Evolutionary conservation across 805 yeast genomes (phyloP).

Genomic region (Monosporozyma aerobia): DNA sequence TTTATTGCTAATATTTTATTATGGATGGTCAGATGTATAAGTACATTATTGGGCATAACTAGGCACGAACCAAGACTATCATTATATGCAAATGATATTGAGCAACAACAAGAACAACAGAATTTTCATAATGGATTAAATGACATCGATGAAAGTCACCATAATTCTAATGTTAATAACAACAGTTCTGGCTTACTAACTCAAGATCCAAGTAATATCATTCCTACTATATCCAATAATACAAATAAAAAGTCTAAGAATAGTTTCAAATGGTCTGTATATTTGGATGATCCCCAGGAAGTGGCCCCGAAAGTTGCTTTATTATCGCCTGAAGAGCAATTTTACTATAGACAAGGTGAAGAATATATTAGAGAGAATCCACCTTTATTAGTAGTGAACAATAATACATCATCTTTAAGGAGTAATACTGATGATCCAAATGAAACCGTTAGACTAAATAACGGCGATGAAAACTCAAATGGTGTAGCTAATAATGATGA

Average conservation of each 20-base stretch:
- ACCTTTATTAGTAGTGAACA: conserved; percentile 34
- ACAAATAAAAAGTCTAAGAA: background rate
- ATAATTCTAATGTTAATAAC: background rate
- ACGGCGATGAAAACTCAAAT: background rate
- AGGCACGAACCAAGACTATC: conserved; percentile 11
- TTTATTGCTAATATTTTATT: background rate
- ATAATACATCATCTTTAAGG: background rate
- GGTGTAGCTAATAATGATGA: conserved; percentile 4
- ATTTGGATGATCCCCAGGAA: conserved; percentile 53
- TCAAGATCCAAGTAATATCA: background rate
- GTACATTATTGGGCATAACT: background rate
- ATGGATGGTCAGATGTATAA: conserved; percentile 7
- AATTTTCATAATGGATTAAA: background rate
- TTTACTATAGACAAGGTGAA: conserved; percentile 34
- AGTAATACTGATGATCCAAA: conserved; percentile 5
- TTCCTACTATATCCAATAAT: background rate
- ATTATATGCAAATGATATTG: conserved; percentile 5
- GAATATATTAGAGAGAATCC: conserved; percentile 31
- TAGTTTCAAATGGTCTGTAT: conserved; percentile 37
- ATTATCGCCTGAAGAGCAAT: conserved; percentile 39
- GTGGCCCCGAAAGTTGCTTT: conserved; percentile 53
- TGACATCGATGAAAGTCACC: background rate
- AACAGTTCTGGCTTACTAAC: background rate
- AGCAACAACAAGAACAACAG: conserved; percentile 4
- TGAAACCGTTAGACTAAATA: background rate